Base-by-base conservation (phyloP, 2,329 filamentous ascomycete species). In the Geosmithia flava region DNA sequence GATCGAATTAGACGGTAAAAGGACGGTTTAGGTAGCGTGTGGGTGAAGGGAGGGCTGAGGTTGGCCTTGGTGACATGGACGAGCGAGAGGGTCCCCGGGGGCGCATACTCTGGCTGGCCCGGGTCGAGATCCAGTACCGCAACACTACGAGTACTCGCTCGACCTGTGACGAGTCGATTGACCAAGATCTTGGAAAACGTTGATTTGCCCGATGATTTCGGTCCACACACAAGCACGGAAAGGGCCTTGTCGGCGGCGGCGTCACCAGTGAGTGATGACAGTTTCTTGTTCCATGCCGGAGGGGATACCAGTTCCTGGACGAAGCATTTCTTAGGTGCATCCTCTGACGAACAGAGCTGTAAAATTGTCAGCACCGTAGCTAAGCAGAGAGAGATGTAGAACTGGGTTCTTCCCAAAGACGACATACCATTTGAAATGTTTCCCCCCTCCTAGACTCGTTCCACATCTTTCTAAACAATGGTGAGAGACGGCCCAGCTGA, bases 121-220 rank as follows among this genome's bases (percentile, higher is more conserved):
- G 85, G 83, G 58, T 93, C 86, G 10, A 91, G 69, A 55, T 93
- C 87, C 7, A 93, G 70, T n/a, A 84, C 68, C 48, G 71, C 73
- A 23, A 83, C 68, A 16, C 59, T 58, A 10, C 51, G 54, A 39
- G 54, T 20, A 8, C 47, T 41, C 20, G n/a, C 11, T 3, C 29
- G 27, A 20, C 40, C 50, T 3, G 79, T 83, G n/a, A 87, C 62
- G 8, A 87, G 65, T 11, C 78, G 74, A 56, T 90, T 90, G 8
- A 74, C 65, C 2, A 90, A 66, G 4, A 87, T 62, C 45, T 76
- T 78, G 13, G 77, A 75, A 59, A 89, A 85, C 0, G 83, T 88
- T 1, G 85, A 89, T 58, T 90, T 90, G 2, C 85, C 85, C 2
- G 84, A 79, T 1, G 77, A 80, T 53, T 87, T 85, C 0, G 82